Evolutionary conservation across 345 rosid genomes (phyloP).

Genomic region (Psidium guajava): DNA sequence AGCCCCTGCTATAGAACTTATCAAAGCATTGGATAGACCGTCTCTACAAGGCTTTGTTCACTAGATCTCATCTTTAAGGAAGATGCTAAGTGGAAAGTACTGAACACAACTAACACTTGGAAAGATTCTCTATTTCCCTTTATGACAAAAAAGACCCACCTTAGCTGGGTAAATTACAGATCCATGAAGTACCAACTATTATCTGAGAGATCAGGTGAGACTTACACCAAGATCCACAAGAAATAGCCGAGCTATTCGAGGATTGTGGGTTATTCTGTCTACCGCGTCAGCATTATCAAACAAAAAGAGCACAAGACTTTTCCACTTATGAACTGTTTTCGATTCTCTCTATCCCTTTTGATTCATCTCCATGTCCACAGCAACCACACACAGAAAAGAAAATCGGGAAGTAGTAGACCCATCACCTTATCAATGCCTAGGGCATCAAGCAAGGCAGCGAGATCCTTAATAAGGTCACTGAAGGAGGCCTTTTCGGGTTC

Average conservation of each 20-base stretch:
- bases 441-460: slow-evolving; percentile 26
- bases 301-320: background rate
- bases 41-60: background rate
- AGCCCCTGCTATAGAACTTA: background rate
- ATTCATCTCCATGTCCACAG: background rate
- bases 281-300: background rate
- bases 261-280: background rate
- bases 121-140: background rate
- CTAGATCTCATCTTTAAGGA: background rate
- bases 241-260: background rate
- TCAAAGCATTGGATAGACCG: background rate
- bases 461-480: slow-evolving; percentile 18
- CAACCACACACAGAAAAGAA: background rate
- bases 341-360: background rate
- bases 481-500: slow-evolving; percentile 30
- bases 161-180: background rate
- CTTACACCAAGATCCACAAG: background rate
- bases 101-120: background rate
- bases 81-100: background rate
- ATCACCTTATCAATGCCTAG: slow-evolving; percentile 26
- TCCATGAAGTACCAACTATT: background rate
- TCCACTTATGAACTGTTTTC: background rate
- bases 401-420: background rate
- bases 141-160: background rate
- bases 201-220: background rate